Conservation (phyloP, 225 moss, liverwort and hornwort species). For the Rhytidiadelphus loreus region DNA sequence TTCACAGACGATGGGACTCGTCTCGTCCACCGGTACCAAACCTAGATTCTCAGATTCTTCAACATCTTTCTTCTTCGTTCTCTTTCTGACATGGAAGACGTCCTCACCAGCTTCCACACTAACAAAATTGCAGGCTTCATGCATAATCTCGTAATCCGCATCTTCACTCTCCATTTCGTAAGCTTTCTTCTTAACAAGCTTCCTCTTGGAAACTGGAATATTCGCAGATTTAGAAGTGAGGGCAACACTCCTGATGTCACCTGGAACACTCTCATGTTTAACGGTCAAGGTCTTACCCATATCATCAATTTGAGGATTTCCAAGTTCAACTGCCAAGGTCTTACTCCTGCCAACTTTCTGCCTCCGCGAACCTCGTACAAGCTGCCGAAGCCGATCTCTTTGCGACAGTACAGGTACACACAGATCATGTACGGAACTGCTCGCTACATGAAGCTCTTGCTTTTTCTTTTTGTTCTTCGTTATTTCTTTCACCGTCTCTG, state of each 20-base stretch:
- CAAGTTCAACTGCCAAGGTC: background rate
- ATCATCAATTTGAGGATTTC: background rate
- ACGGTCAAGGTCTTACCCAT: background rate
- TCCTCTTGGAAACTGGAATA: background rate
- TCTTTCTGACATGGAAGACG: conserved; percentile 16
- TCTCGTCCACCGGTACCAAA: background rate
- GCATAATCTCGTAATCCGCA: background rate
- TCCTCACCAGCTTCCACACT: conserved; percentile 2
- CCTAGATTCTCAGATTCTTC: background rate
- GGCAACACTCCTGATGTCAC: background rate
- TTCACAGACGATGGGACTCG: background rate
- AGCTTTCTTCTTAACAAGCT: background rate
- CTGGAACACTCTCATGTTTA: background rate
- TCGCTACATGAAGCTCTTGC: background rate
- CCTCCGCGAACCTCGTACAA: conserved; percentile 17
- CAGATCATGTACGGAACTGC: background rate
- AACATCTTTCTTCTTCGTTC: background rate
- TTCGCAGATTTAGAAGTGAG: background rate
- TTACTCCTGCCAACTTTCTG: background rate
- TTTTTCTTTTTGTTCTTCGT: background rate
- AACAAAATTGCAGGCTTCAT: conserved; percentile 8
- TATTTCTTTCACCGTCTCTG: conserved; percentile 2
- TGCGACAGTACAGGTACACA: background rate
- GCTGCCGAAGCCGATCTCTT: conserved; percentile 21
- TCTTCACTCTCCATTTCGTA: background rate